Base-by-base conservation (phyloP, 495 filamentous ascomycete species). In the Chaetomidium leptoderma region DNA sequence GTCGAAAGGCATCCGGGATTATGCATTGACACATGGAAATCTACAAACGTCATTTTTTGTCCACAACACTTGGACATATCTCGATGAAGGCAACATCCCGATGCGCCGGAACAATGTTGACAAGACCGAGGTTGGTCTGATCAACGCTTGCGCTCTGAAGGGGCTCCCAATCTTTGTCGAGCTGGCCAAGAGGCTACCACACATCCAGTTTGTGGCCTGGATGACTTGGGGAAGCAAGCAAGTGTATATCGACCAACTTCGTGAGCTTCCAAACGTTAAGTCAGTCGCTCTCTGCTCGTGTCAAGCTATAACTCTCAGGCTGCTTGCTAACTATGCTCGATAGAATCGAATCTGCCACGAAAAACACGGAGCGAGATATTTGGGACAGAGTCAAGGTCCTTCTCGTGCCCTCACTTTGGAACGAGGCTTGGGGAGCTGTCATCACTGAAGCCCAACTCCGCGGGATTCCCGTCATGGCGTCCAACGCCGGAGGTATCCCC, bases 401-500 rank as follows among this genome's bases (percentile, higher is more conserved):
- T 11, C 52, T 67, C 10, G 62, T 58, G 9, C 66, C 66, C 2
- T 69, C 66, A 5, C 48, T 69, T 10, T 69, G 66, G 62, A 53
- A 56, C n/a, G 66, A 69, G 35, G 66, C 66, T 0, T 69, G 64
- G 64, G 66, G 64, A 5, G 57, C 66, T 21, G 55, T 69, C 27
- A 62, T 69, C 17, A 65, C 64, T 9, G 66, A 69, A 45, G 64
- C 66, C 8, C 66, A 67, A 54, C 62, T 69, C 10, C 64, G 66
- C 9, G 66, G 66, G 2, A 69, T 69, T 19, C 66, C 66, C 21
- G 64, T 67, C 35, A 59, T 69, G n/a, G 59, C 66, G 10, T 69
- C 66, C 29, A 54, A 69, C 14, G 59, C 66, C 11, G 66, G 66
- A 0, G 66, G 62, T 1, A 52, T 69, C n/a, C 49, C 37, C 14